phyloP scores from a whole-genome alignment of 768 basidiomycete genomes.

The Naganishia friedmannii region DNA sequence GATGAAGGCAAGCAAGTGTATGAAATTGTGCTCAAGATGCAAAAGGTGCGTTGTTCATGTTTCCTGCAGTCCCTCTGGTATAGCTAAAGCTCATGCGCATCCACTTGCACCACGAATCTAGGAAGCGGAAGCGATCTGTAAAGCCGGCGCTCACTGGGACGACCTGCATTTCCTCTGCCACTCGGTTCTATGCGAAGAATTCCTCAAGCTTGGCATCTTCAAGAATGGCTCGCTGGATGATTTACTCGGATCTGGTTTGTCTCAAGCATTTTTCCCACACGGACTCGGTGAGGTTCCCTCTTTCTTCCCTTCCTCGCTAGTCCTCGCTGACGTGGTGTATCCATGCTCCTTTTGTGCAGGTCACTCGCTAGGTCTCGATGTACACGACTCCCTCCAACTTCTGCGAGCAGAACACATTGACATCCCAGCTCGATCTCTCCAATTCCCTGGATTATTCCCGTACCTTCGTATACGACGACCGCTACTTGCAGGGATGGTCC shows the following conservation, averaged over 20 bases:
- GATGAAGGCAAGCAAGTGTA: slow-evolving; percentile 78
- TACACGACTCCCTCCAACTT: slow-evolving; percentile 88
- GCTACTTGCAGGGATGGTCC: slow-evolving; percentile 73
- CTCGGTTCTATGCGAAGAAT: slow-evolving; percentile 72
- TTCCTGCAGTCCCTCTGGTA: no score
- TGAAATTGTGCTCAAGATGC: slow-evolving; percentile 84
- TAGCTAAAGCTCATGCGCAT: neutral
- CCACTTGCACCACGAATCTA: slow-evolving; percentile 43
- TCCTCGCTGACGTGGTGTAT: neutral
- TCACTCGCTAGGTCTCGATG: slow-evolving; percentile 87
- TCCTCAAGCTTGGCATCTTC: slow-evolving; percentile 83
- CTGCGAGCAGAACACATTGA: slow-evolving; percentile 55
- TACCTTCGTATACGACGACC: slow-evolving; percentile 76
- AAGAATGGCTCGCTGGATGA: slow-evolving; percentile 55
- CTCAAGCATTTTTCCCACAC: slow-evolving; percentile 89
- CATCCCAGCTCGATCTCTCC: slow-evolving; percentile 43
- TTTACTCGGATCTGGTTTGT: slow-evolving; percentile 72
- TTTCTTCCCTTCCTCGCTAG: neutral
- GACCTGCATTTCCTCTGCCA: slow-evolving; percentile 79
- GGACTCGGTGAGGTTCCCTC: slow-evolving; percentile 56
- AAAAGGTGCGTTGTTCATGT: slow-evolving; percentile 58
- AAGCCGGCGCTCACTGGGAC: slow-evolving; percentile 86
- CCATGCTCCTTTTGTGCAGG: slow-evolving; percentile 51
- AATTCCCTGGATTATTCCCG: slow-evolving; percentile 68
- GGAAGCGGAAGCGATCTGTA: slow-evolving; percentile 67